Base-by-base conservation (phyloP, 441 rosid genomes). In the Codiaeum variegatum region DNA sequence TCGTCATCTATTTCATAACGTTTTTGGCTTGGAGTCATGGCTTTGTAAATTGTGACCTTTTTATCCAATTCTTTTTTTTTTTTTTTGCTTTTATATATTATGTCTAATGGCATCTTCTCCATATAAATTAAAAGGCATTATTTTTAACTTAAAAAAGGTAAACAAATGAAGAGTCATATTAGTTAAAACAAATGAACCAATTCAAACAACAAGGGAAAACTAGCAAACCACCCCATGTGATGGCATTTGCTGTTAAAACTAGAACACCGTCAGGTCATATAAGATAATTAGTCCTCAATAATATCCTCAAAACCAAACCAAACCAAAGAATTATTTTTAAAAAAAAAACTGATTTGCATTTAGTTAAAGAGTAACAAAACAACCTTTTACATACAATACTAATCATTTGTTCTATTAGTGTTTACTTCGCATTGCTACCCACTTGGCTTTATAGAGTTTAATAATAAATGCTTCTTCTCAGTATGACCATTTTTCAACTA, bases 401-500 rank as follows among this genome's bases (percentile, higher is more conserved):
- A n/a, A n/a, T 59, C 21, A 36, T 36, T 52, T 36, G 32, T 9
- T 10, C 7, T 68, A 18, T 18, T 59, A 34, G 52, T 58, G 54
- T 56, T 15, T 26, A 19, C 63, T 24, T 24, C 11, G 19, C 61
- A 46, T 16, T 46, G 21, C 31, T 49, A 29, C 5, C 8, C 78
- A 59, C 77, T 66, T 19, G 40, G 32, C 61, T 62, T 59, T 66
- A n/a, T n/a, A n/a, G 74, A 55, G n/a, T 66, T 2, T 16, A 28
- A 13, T 32, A 31, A 67, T 67, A 67, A 74, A 44, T 67, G 72
- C 77, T 40, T 67, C 31, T 54, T 58, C 62, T 66, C 74, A 15
- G 63, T 26, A 19, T 74, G 69, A 71, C 21, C 62, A n/a, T 21
- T 67, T 60, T 69, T 69, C 77, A 85, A 81, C 84, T 11, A 55